Conservation (phyloP, 1,284 basidiomycete species). For the Leccinum cinnamomeum region DNA sequence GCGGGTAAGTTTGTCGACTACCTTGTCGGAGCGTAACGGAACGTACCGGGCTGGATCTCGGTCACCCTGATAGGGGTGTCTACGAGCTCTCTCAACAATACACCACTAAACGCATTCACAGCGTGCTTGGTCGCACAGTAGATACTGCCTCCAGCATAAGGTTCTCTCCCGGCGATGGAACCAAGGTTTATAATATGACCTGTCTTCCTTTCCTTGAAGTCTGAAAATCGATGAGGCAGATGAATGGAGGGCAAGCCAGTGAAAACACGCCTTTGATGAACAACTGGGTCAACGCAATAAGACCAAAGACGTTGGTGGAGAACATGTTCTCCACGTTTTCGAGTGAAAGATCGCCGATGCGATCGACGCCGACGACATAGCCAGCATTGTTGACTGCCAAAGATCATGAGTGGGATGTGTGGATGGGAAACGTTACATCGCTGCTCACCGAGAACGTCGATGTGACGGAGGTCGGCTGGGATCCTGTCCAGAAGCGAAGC, state of each 20-base stretch:
- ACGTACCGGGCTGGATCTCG: conserved; percentile 84
- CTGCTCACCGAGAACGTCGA: conserved; percentile 72
- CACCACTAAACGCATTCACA: conserved; percentile 84
- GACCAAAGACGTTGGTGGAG: conserved; percentile 87
- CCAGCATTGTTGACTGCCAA: conserved; percentile 83
- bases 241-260: neutral
- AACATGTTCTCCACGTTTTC: conserved; percentile 88
- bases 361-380: conserved; percentile 81
- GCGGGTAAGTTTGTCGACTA: conserved; percentile 4
- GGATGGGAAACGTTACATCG: neutral
- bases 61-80: conserved; percentile 90
- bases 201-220: conserved; percentile 85
- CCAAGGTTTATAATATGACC: conserved; percentile 98
- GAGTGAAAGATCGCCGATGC: conserved; percentile 76
- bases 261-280: conserved; percentile 61
- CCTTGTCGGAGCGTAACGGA: neutral
- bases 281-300: conserved; percentile 82
- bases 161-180: conserved; percentile 87
- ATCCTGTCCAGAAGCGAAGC: conserved; percentile 65
- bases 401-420: neutral
- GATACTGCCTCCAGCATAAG: conserved; percentile 86
- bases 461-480: conserved; percentile 60
- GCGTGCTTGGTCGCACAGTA: conserved; percentile 89
- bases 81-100: conserved; percentile 84
- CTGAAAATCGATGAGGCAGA: conserved; percentile 38